A percentile compares a stretch with the other conserved stretches of the same genome.
phyloP scores from a whole-genome alignment of 2,329 filamentous ascomycete species.

The Colletotrichum noveboracense region DNA sequence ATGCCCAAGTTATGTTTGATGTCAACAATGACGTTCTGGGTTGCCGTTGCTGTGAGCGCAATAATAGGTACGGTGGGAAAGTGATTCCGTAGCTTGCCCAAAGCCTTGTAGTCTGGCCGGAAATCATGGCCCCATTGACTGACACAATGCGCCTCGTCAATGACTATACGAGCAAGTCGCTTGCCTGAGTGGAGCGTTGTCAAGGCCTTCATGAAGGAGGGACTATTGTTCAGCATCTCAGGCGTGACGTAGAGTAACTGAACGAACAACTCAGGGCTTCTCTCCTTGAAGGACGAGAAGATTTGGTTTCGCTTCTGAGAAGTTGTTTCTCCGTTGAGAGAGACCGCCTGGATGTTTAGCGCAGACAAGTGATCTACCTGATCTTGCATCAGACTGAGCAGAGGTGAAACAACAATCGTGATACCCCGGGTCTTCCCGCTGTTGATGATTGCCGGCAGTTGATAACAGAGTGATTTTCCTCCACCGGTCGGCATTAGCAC shows the following conservation, averaged over 20 bases:
- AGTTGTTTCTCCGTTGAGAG: constrained; percentile 80
- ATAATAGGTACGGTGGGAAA: constrained; percentile 88
- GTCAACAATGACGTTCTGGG: constrained; percentile 88
- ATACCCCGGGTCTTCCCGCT: constrained; percentile 84
- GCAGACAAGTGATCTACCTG: constrained; percentile 84
- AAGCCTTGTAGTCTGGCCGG: constrained; percentile 89
- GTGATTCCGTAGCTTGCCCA: constrained; percentile 74
- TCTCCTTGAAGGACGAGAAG: constrained; percentile 65
- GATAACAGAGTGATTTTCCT: constrained; percentile 96
- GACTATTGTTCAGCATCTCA: constrained; percentile 91
- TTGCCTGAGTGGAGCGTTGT: constrained; percentile 69
- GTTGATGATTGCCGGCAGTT: constrained; percentile 84
- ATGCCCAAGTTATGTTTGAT: constrained; percentile 93
- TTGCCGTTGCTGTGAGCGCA: constrained; percentile 94
- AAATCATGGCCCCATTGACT: constrained; percentile 99
- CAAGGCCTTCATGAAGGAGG: constrained; percentile 69
- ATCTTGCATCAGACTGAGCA: constrained; percentile 96
- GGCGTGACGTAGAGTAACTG: constrained; percentile 95
- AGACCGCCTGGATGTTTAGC: constrained; percentile 77
- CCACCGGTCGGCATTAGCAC: constrained; percentile 98
- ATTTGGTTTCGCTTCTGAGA: constrained; percentile 68
- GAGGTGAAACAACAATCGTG: constrained; percentile 91
- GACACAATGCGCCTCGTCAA: constrained; percentile 98
- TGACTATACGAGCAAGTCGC: constrained; percentile 88
- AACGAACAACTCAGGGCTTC: constrained; percentile 75